A percentile compares a stretch with the other conserved stretches of the same genome.
phyloP scores from a whole-genome alignment of 23 red algal genomes.

The Agarophyton chilense region DNA sequence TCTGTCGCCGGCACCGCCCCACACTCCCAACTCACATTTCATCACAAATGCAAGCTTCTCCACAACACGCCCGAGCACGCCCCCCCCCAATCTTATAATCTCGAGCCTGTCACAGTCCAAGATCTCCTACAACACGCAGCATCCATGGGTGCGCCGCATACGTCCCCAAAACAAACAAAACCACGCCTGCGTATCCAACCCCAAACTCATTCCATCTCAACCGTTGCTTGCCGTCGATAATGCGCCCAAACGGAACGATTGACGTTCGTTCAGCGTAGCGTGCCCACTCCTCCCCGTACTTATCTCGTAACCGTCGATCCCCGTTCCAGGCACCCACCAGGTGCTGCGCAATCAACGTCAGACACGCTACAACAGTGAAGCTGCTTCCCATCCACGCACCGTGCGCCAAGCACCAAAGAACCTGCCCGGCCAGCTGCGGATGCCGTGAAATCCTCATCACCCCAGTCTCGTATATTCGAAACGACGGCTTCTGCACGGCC shows the following conservation, averaged over 20 bases:
- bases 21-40: too few species aligned
- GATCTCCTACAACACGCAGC: constrained; percentile 56
- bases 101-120: constrained; percentile 2
- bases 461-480: constrained; percentile 91
- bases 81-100: too few species aligned
- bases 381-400: constrained; percentile 89
- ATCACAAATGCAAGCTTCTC: too few species aligned
- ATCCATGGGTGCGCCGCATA: constrained; percentile 87
- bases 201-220: constrained; percentile 55
- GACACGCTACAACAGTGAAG: constrained; percentile 73
- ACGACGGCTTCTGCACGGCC: constrained; percentile 72
- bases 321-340: constrained; percentile 94
- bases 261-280: constrained; percentile 70
- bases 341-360: constrained; percentile 86
- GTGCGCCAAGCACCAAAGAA: constrained; percentile 97
- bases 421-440: constrained; percentile 95
- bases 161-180: constrained; percentile 57
- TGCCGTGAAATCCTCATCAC: constrained; percentile 94
- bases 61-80: too few species aligned
- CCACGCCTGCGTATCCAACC: constrained; percentile 86
- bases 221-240: constrained; percentile 72
- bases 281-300: constrained; percentile 81
- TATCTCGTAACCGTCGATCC: constrained; percentile 68
- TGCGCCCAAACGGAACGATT: constrained; percentile 79
- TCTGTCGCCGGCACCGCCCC: too few species aligned